Evolutionary conservation across 1,284 basidiomycete genomes (phyloP), one percentile per base, ranked within the genome.

Genomic region (Papiliotrema laurentii): DNA sequence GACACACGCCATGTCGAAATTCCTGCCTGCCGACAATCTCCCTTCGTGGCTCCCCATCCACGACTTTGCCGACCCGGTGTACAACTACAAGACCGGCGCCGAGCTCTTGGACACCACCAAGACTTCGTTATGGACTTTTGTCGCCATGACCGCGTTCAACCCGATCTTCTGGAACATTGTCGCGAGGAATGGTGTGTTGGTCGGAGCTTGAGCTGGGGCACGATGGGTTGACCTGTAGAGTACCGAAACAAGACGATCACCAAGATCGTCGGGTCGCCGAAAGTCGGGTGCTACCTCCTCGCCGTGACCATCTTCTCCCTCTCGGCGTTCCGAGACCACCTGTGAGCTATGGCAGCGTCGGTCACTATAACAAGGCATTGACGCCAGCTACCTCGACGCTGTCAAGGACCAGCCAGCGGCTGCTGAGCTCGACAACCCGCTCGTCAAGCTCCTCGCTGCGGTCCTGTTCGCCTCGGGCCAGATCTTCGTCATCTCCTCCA

Each of bases 161-260:
- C 93, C 93, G 0, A 82, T 84, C 2, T 93, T 88, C 60, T 97
- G 93, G 94, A 97, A 97, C 75, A 84, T 92, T 54, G 83, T 93
- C 30, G 93, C 93, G 24, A 84, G 85, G 51, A 91, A 94, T 76
- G 93, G 92, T 92, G 51, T 50, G 80, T 76, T 9, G 14, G 41
- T 31, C 18, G 24, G 31, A 14, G 36, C 19, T 19, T 9, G 26
- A 24, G 11, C 43, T 19, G 28, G 16, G n/a, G 43, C 7, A 13
- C 7, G 9, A 7, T 41, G 39, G 13, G 10, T 11, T 11, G 10
- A 10, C 7, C 27, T n/a, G 18, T 62, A 94, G 91, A 96, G 74
- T 88, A 89, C 75, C 82, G 77, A 55, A 87, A 91, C 75, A 89
- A 87, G 73, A 86, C 88, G 0, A 83, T 96, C 51, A 91, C 89